Evolutionary conservation across 257 asterid species (phyloP), one percentile per base, ranked within the genome.

Genomic region (Marsdenia floribunda): DNA sequence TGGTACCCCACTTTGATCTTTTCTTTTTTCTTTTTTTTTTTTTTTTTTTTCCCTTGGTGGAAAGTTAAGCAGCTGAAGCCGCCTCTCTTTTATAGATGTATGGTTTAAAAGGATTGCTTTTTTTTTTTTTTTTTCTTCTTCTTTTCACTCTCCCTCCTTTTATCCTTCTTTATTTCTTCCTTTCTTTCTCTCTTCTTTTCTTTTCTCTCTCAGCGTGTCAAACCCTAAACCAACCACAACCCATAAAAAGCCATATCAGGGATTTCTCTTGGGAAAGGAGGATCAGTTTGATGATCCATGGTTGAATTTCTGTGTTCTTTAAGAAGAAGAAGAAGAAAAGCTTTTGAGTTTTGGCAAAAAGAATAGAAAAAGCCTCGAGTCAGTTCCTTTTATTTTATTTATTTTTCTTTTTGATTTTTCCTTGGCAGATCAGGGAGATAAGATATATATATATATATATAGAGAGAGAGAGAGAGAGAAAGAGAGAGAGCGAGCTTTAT

Each of bases 1-100:
- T 82, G 86, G 85, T 76, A 79, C 92, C 96, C 90, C 89, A 90
- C 93, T 67, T 79, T 76, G 78, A 80, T 85, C 86, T 80, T 85
- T 84, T 83, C 46, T 40, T 40, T 40, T 40, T 5, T 5, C 5
- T 40, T 40, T 40, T 5, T 40, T 5, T 40, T 40, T 29, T 29
- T 29, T 29, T 29, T 84, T 79, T 85, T 84, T 72, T n/a, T n/a
- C n/a, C n/a, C n/a, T n/a, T 61, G 78, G 82, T 84, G 87, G 82
- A 81, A 86, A 70, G n/a, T n/a, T n/a, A n/a, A n/a, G n/a, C n/a
- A 79, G 81, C 80, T 80, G 65, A 82, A 87, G 76, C 83, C 80
- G 65, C 86, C 79, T 65, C 79, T 60, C 72, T 73, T 80, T 58
- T 33, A 53, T 73, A 68, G 71, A 75, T 44, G 53, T 75, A 72